These are phyloP conservation scores for Kwoniella shandongensis DNA, from an alignment of 768 basidiomycete species.

Conservation along the genomic window DNA sequence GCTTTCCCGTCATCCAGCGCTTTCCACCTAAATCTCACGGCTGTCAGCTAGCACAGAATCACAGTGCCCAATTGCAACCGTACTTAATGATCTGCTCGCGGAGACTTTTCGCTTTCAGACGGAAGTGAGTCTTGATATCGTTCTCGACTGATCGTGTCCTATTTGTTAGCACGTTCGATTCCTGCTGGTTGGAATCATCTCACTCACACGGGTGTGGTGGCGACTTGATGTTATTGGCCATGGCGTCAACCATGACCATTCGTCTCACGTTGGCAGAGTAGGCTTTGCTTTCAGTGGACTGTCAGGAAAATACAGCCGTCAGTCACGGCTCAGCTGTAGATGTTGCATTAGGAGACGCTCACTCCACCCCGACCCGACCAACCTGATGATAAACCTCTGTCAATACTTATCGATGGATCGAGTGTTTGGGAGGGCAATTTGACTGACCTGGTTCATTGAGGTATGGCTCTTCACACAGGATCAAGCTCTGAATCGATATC, in stretches of 20 bases:
- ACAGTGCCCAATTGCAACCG: constrained; percentile 54
- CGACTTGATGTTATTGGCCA: constrained; percentile 41
- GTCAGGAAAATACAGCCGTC: constrained; percentile 7
- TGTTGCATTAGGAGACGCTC: too few species aligned
- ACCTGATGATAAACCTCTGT: too few species aligned
- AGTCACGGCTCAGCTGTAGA: too few species aligned
- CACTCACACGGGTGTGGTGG: constrained; percentile 44
- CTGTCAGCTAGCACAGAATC: background rate
- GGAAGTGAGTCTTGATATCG: constrained; percentile 86
- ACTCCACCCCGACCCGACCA: constrained; percentile 30
- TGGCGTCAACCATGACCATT: constrained; percentile 84
- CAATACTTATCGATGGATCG: too few species aligned
- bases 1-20: constrained; percentile 69
- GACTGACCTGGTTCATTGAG: constrained; percentile 80
- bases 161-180: constrained; percentile 42
- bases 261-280: constrained; percentile 75
- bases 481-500: constrained; percentile 95
- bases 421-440: too few species aligned
- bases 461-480: constrained; percentile 90
- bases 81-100: constrained; percentile 74
- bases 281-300: constrained; percentile 35
- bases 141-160: constrained; percentile 75
- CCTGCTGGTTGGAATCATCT: background rate
- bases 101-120: constrained; percentile 74
- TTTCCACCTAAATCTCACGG: constrained; percentile 26